Percentiles rank a stretch among this genome's conserved stretches.
Conservation (phyloP, 202 grass and related monocot genomes). For the Hordeum pubiflorum region DNA sequence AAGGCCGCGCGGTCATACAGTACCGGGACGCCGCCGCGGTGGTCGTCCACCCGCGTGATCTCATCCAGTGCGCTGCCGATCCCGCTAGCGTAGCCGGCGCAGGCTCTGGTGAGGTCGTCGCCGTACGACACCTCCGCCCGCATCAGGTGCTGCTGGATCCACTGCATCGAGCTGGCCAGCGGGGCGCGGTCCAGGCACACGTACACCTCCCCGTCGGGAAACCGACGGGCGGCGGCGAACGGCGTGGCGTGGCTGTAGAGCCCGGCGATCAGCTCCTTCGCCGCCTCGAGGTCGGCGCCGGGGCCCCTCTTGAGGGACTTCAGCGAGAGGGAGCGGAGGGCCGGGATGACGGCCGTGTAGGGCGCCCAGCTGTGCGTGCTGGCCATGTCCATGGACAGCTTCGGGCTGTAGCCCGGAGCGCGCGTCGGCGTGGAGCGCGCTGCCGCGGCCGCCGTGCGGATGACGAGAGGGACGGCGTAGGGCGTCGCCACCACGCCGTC, state of each 20-base stretch:
- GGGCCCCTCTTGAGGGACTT: not conserved
- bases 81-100: not conserved
- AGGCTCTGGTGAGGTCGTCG: not conserved
- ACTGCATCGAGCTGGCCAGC: not conserved
- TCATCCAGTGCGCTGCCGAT: not conserved
- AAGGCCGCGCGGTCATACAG: not conserved
- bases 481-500: not conserved
- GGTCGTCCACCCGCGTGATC: not conserved
- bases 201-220: not conserved
- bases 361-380: not conserved
- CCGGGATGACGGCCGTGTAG: not conserved
- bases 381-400: not conserved
- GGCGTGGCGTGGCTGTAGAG: not conserved
- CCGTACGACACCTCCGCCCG: not conserved
- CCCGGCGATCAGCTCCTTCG: not conserved
- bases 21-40: not conserved
- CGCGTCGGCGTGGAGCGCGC: not conserved
- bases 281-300: not conserved
- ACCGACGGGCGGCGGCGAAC: not conserved
- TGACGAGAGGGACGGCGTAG: not conserved
- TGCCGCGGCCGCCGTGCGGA: not conserved
- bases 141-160: not conserved
- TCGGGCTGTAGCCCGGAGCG: not conserved
- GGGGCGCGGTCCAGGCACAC: slow-evolving; percentile 1
- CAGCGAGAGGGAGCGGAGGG: not conserved